These are phyloP conservation scores for Linum trigynum DNA, from an alignment of 345 rosid species.

Conservation along the genomic window DNA sequence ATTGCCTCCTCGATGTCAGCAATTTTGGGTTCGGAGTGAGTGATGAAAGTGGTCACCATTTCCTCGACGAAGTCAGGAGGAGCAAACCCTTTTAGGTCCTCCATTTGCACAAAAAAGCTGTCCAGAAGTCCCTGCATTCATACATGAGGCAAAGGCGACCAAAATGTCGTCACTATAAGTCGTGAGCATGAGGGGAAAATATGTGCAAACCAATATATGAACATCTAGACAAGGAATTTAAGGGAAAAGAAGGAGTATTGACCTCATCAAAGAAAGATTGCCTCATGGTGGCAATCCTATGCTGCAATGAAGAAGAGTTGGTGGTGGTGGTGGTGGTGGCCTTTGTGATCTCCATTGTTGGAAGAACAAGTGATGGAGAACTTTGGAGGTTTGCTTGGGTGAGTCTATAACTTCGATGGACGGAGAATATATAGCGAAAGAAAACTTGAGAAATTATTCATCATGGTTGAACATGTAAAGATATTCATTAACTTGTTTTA, in stretches of 20 bases:
- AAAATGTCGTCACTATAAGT: too few species aligned
- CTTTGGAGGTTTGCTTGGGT: too few species aligned
- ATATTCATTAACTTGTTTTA: slow-evolving; percentile 3
- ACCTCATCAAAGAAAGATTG: slow-evolving; percentile 28
- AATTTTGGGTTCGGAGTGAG: slow-evolving; percentile 16
- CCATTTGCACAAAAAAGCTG: slow-evolving; percentile 20
- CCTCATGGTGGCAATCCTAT: slow-evolving; percentile 14
- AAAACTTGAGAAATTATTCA: too few species aligned
- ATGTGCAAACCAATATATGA: not conserved
- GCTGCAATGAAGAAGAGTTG: not conserved
- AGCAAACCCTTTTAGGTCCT: slow-evolving; percentile 14
- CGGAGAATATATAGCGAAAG: slow-evolving; percentile 1
- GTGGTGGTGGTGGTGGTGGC: too few species aligned
- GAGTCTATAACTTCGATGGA: too few species aligned
- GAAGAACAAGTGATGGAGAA: too few species aligned
- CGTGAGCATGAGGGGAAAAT: not conserved
- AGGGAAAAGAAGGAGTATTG: not conserved
- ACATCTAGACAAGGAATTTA: not conserved
- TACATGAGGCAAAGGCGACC: not conserved
- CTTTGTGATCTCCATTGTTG: too few species aligned
- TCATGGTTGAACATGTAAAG: not conserved
- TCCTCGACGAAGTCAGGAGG: slow-evolving; percentile 27
- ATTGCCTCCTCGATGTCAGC: slow-evolving; percentile 9
- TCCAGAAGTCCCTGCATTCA: slow-evolving; percentile 26
- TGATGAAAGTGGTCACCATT: slow-evolving; percentile 15